These are phyloP conservation scores for Chrysochromulina parva DNA, from an alignment of 78 protist genomes.

Conservation along the genomic window DNA sequence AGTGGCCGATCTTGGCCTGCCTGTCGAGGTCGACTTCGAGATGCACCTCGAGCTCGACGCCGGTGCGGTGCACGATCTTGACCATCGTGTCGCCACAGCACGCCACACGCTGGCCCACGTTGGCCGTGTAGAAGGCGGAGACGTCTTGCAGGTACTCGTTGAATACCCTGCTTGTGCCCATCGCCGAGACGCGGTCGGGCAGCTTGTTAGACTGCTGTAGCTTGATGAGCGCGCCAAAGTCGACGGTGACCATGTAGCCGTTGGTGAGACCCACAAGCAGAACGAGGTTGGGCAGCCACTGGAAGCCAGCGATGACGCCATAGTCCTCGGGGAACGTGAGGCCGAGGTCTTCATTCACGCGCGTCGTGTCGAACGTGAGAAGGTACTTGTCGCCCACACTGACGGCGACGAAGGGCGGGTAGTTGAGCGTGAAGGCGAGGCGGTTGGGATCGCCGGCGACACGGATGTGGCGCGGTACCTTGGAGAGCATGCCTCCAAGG, in stretches of 20 bases:
- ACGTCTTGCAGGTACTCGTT: neutral
- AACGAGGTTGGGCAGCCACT: neutral
- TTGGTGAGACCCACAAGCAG: neutral
- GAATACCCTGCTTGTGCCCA: neutral
- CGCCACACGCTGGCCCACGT: neutral
- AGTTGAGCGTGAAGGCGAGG: neutral
- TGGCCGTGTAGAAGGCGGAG: neutral
- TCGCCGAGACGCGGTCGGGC: neutral
- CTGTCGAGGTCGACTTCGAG: neutral
- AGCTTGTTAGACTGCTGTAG: neutral
- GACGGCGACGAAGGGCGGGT: neutral
- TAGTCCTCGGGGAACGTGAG: constrained; percentile 28
- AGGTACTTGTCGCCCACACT: neutral
- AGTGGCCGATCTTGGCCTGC: neutral
- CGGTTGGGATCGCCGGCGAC: neutral
- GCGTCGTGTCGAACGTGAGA: neutral
- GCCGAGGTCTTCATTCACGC: neutral
- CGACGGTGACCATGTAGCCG: neutral
- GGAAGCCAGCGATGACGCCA: neutral
- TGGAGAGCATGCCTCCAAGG: neutral
- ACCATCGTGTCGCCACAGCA: neutral
- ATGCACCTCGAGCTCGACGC: neutral
- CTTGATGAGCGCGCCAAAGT: neutral
- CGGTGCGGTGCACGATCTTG: neutral
- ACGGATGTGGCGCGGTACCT: neutral